Evolutionary conservation across 1,284 basidiomycete species (phyloP).

Genomic region (Austroboletus olivaceoglutinosus): DNA sequence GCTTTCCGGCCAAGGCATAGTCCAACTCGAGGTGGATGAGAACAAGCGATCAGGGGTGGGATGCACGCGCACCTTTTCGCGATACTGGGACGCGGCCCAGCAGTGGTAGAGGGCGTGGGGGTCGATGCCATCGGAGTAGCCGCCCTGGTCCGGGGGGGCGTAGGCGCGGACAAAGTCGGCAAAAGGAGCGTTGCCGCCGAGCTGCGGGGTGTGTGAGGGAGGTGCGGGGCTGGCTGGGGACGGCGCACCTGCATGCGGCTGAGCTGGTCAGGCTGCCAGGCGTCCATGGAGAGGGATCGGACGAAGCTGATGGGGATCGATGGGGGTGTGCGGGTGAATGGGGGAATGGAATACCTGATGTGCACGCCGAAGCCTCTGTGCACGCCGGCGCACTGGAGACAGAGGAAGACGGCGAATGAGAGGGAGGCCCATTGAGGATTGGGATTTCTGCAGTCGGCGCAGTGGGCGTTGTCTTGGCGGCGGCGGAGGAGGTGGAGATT

Average conservation of each 20-base stretch:
- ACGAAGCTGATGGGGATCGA: conserved; percentile 64
- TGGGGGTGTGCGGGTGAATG: background rate
- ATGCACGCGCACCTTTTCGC: conserved; percentile 67
- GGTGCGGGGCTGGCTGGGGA: conserved; percentile 7
- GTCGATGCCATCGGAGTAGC: conserved; percentile 68
- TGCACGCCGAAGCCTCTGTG: conserved; percentile 90
- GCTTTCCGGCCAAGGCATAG: conserved; percentile 62
- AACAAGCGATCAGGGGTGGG: background rate
- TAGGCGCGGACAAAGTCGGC: conserved; percentile 77
- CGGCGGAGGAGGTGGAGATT: conserved; percentile 53
- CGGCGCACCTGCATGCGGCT: conserved; percentile 79
- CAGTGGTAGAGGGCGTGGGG: conserved; percentile 84
- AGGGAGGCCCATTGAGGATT: conserved; percentile 90
- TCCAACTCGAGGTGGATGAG: conserved; percentile 53
- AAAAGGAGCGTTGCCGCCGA: conserved; percentile 85
- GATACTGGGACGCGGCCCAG: conserved; percentile 90
- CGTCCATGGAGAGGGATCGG: conserved; percentile 92
- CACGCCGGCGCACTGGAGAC: conserved; percentile 86
- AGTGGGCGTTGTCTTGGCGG: conserved; percentile 65
- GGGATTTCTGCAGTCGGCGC: conserved; percentile 80
- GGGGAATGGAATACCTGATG: conserved; percentile 52
- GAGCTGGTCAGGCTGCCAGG: conserved; percentile 90
- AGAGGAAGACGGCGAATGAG: conserved; percentile 85
- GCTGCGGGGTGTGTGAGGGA: conserved; percentile 40
- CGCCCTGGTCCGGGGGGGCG: conserved; percentile 65